Base-by-base conservation (phyloP, 345 rosid species). In the Linum trigynum region DNA sequence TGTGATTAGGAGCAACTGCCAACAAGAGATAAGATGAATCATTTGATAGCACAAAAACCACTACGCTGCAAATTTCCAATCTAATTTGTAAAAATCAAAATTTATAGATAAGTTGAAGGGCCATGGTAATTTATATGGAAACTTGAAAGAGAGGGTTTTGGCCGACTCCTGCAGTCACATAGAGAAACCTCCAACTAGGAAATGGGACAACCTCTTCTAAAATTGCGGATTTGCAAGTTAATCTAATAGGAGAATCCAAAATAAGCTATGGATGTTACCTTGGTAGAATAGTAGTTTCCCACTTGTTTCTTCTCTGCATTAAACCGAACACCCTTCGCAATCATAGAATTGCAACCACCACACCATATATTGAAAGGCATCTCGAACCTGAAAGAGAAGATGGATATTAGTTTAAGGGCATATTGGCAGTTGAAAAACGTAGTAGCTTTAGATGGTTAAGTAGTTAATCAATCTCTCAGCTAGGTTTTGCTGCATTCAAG, bases 261-360 rank as follows among this genome's bases (percentile, higher is more conserved):
- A 43, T 23, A 23, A 23, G 58, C 39, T 48, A 11, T 23, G 10
- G 62, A 23, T 62, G 35, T 0, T 78, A 88, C 99, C 97, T 95
- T 95, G 23, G 98, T 89, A 32, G 98, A 95, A 79, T 91, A 91
- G 76, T 95, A 95, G 76, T 89, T 89, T 65, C 98, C 98, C 69
- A 91, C 96, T 91, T 91, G 98, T 77, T 95, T 95, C 74, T 95
- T 95, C 75, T 91, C 96, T 43, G 99, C 95, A 74, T 91, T 90
- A 72, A 95, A 95, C 55, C 98, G 78, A 67, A 95, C 99, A 76
- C 99, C 97, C 85, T 91, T 95, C 62, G 85, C 98, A 48, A 95
- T 89, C 98, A 95, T 87, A 68, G 91, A 85, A 71, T 78, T 89
- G 85, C 98, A 91, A 64, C 99, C 97, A 63, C 96, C 98, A 67